These are phyloP conservation scores for Castanospermum australe DNA, from an alignment of 306 rosid species.

Conservation along the genomic window DNA sequence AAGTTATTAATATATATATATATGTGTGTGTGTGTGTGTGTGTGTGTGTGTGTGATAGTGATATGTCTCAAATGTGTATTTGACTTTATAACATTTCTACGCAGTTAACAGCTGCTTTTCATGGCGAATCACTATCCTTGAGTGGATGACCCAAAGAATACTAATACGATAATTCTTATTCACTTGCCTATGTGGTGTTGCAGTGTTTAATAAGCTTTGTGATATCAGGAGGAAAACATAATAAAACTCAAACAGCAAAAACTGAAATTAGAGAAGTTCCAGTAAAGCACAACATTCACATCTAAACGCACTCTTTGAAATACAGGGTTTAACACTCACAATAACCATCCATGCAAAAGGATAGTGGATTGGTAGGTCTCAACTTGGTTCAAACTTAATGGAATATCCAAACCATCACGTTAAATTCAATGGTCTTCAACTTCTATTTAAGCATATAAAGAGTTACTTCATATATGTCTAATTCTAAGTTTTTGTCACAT, in stretches of 20 bases:
- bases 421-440: too few species aligned
- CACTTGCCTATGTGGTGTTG: not conserved
- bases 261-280: not conserved
- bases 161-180: not conserved
- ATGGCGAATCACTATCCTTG: not conserved
- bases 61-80: not conserved
- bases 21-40: too few species aligned
- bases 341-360: not conserved
- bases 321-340: slow-evolving; percentile 2
- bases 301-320: not conserved
- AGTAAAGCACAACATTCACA: slow-evolving; percentile 23
- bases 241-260: not conserved
- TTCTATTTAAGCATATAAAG: too few species aligned
- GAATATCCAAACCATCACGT: too few species aligned
- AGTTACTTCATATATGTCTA: too few species aligned
- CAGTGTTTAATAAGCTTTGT: not conserved
- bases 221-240: not conserved
- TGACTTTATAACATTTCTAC: not conserved
- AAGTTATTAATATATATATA: too few species aligned
- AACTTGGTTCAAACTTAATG: too few species aligned
- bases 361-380: too few species aligned
- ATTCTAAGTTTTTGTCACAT: too few species aligned
- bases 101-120: not conserved
- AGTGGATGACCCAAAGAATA: not conserved
- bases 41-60: not conserved